Conservation (phyloP, 108 stramenopile species). For the Heterococcus sp. region DNA sequence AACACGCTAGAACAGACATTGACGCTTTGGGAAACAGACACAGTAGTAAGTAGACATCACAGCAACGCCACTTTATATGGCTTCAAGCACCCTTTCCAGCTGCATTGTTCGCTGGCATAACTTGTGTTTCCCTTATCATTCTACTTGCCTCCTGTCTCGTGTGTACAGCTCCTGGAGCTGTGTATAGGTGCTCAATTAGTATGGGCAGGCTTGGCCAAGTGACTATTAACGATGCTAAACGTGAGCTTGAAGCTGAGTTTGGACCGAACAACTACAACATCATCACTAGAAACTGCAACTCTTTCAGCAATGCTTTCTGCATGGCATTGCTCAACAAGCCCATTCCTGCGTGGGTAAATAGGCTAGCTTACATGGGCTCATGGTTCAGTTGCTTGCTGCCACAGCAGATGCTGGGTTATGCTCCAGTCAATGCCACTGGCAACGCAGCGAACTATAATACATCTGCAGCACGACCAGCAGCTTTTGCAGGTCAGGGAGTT, state of each 20-base stretch:
- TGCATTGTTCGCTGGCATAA: too few species aligned
- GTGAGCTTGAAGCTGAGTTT: conserved; percentile 23
- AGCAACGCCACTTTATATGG: too few species aligned
- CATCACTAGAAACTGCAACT: conserved; percentile 35
- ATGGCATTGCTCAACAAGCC: conserved; percentile 27
- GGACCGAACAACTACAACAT: conserved; percentile 38
- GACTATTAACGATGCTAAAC: conserved; percentile 1
- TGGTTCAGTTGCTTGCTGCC: conserved; percentile 42
- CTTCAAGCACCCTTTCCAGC: too few species aligned
- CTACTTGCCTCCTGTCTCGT: too few species aligned
- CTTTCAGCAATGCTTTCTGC: conserved; percentile 29
- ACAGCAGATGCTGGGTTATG: conserved; percentile 27
- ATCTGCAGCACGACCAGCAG: background rate
- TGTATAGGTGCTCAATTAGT: conserved; percentile 13
- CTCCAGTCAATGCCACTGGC: conserved; percentile 16
- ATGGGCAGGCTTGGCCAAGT: conserved; percentile 30
- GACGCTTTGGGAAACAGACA: too few species aligned
- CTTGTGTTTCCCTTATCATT: too few species aligned
- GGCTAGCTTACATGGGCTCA: conserved; percentile 40
- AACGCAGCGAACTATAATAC: background rate
- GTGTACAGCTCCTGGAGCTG: conserved; percentile 19
- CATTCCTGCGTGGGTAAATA: conserved; percentile 27
- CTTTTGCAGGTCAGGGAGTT: background rate
- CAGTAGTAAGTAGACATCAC: too few species aligned
- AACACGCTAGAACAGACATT: too few species aligned